Evolutionary conservation across 306 rosid species (phyloP).

Genomic region (Acacia confusa): DNA sequence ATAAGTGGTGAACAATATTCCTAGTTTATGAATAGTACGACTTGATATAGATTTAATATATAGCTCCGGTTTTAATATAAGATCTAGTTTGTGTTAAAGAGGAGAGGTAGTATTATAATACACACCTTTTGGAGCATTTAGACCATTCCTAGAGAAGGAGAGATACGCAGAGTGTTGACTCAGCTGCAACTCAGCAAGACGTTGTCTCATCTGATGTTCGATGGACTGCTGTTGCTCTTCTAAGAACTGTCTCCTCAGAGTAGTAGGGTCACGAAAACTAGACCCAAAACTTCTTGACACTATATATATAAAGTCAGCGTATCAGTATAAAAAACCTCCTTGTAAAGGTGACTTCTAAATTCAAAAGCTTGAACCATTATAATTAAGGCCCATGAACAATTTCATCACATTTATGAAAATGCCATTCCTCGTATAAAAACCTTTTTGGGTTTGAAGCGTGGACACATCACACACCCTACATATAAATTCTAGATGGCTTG

Average conservation of each 20-base stretch:
- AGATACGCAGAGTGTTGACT: slow-evolving; percentile 31
- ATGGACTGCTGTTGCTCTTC: slow-evolving; percentile 57
- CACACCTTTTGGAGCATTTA: slow-evolving; percentile 38
- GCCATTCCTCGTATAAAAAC: background rate
- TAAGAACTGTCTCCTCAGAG: slow-evolving; percentile 41
- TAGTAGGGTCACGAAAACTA: slow-evolving; percentile 22
- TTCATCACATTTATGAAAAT: background rate
- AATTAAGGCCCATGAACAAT: background rate
- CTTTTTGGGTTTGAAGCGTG: background rate
- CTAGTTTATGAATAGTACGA: background rate
- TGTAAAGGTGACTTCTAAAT: background rate
- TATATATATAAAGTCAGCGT: slow-evolving; percentile 19
- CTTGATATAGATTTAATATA: background rate
- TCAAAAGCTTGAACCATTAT: background rate
- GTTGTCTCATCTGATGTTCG: slow-evolving; percentile 47
- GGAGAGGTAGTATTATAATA: too few relatives aligned
- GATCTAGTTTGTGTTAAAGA: too few relatives aligned
- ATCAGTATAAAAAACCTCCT: background rate
- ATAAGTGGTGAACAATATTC: background rate
- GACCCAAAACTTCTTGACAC: slow-evolving; percentile 40
- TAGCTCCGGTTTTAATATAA: too few relatives aligned
- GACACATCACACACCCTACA: background rate
- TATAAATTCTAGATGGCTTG: background rate
- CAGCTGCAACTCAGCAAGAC: slow-evolving; percentile 45
- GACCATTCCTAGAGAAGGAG: slow-evolving; percentile 40